phyloP scores from a whole-genome alignment of 2,329 filamentous ascomycete genomes.

The Saccharata proteae region DNA sequence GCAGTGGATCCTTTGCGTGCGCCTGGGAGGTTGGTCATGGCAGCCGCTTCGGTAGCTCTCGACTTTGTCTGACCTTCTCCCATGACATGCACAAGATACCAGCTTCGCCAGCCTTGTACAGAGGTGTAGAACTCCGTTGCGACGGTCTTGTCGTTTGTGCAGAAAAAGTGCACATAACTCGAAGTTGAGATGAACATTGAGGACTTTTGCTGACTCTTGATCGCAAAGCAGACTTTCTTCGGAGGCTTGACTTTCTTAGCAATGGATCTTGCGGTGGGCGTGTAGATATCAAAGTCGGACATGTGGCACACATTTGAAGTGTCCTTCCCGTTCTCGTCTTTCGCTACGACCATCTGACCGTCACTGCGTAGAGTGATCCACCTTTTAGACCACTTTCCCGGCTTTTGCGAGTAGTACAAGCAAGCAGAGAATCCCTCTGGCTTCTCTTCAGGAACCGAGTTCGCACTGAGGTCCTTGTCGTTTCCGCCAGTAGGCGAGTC shows the following conservation, averaged over 20 bases:
- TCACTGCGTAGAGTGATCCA: constrained; percentile 60
- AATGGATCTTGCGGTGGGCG: constrained; percentile 54
- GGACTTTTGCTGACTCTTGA: constrained; percentile 87
- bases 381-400: constrained; percentile 81
- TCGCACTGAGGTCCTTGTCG: constrained; percentile 49
- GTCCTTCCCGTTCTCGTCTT: constrained; percentile 59
- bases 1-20: constrained; percentile 7
- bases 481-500: constrained; percentile 42
- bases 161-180: constrained; percentile 89
- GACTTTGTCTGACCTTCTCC: constrained; percentile 36
- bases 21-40: constrained; percentile 11
- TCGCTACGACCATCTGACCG: constrained; percentile 61
- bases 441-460: constrained; percentile 49
- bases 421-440: constrained; percentile 57
- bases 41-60: constrained; percentile 20
- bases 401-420: constrained; percentile 68
- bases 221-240: constrained; percentile 72
- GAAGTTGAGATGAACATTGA: constrained; percentile 69
- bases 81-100: constrained; percentile 71
- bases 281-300: constrained; percentile 87
- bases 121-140: constrained; percentile 59
- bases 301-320: constrained; percentile 64
- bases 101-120: constrained; percentile 77
- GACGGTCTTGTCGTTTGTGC: constrained; percentile 56
- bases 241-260: constrained; percentile 67